Percentiles rank a stretch among this genome's conserved stretches.
These are phyloP conservation scores for Nicotiana obtusifolia DNA, from an alignment of 257 asterid species.

Conservation along the genomic window DNA sequence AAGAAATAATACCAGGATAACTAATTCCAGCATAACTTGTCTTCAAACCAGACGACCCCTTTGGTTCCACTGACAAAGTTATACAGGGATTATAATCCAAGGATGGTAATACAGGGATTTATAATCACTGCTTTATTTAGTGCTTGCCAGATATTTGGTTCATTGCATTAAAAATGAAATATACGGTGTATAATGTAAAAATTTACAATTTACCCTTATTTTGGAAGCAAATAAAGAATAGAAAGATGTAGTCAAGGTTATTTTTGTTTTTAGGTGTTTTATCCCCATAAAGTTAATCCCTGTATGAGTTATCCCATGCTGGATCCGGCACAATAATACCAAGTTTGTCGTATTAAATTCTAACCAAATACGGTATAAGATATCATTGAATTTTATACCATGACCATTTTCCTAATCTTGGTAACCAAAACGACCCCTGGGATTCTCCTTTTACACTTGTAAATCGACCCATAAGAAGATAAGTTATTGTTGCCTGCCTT, in stretches of 20 bases:
- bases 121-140: not conserved
- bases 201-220: not conserved
- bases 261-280: not conserved
- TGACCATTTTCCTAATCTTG: not conserved
- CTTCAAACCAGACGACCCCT: too few relatives aligned
- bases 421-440: not conserved
- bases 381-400: not conserved
- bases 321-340: not conserved
- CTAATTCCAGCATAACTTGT: too few relatives aligned
- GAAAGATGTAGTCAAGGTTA: not conserved
- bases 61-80: not conserved
- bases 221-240: not conserved
- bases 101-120: not conserved
- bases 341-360: not conserved
- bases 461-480: not conserved
- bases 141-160: not conserved
- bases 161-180: not conserved
- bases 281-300: not conserved
- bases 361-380: not conserved
- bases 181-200: not conserved
- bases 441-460: not conserved
- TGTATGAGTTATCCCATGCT: not conserved
- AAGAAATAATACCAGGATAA: too few relatives aligned
- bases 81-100: not conserved
- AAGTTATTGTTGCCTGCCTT: not conserved